phyloP scores from a whole-genome alignment of 129 eudicot genomes.

The Tagetes patula region DNA sequence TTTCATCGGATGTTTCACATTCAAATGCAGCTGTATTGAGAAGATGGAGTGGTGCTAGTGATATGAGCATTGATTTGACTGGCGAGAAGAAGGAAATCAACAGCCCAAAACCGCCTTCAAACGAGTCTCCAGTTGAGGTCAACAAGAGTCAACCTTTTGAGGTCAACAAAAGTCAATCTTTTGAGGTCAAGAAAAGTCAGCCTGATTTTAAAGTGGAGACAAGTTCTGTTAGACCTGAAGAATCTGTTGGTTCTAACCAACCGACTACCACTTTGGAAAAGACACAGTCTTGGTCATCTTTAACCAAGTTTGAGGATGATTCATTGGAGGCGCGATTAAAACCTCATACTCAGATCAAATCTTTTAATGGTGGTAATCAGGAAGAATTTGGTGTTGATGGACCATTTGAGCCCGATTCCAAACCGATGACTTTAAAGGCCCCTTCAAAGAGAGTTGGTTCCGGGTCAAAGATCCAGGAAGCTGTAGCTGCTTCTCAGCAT shows the following conservation, averaged over 20 bases:
- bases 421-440: slow-evolving; percentile 29
- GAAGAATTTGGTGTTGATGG: slow-evolving; percentile 36
- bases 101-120: slow-evolving; percentile 49
- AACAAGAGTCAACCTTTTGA: slow-evolving; percentile 24
- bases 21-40: slow-evolving; percentile 55
- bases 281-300: slow-evolving; percentile 48
- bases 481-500: slow-evolving; percentile 38
- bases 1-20: slow-evolving; percentile 70
- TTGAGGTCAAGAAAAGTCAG: slow-evolving; percentile 19
- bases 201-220: slow-evolving; percentile 28
- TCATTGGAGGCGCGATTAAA: slow-evolving; percentile 34
- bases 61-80: slow-evolving; percentile 88
- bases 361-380: slow-evolving; percentile 37
- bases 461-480: slow-evolving; percentile 47
- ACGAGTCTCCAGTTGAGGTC: slow-evolving; percentile 26
- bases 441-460: slow-evolving; percentile 39
- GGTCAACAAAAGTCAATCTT: slow-evolving; percentile 23
- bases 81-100: slow-evolving; percentile 75
- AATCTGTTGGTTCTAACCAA: slow-evolving; percentile 43
- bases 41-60: slow-evolving; percentile 99
- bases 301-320: slow-evolving; percentile 39
- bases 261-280: slow-evolving; percentile 32
- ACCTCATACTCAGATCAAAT: slow-evolving; percentile 37
- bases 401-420: slow-evolving; percentile 28
- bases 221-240: slow-evolving; percentile 34